Base-by-base conservation (phyloP, 805 yeast species). In the Lipomyces kockii region DNA sequence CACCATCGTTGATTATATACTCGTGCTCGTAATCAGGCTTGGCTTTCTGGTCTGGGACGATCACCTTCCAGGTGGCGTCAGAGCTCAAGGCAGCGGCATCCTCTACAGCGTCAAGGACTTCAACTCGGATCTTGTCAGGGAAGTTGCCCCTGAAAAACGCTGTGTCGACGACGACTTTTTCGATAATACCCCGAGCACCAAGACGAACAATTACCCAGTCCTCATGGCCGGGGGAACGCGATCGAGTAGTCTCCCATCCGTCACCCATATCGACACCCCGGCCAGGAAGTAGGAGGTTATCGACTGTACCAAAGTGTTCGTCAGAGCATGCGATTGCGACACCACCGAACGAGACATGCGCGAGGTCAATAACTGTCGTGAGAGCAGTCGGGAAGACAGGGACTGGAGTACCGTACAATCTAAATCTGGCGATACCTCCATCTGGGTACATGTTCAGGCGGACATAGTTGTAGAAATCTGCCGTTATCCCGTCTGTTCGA, bases 211-310 rank as follows among this genome's bases (percentile, higher is more conserved):
- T 85, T 1, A 87, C 97, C 97, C 97, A 94, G 81, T 94, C 99
- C 51, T 85, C 87, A 77, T 94, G 98, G 56, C 91, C 92, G 3
- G 87, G 85, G 12, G 81, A 82, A 77, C 98, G 85, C 1, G 97
- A 92, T 77, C 99, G 86, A 74, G 86, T 86, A 29, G 99, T 94
- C 78, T 94, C 99, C 99, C 99, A 94, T 14, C 99, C 99, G 76
- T 95, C 98, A 61, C 95, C 87, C 98, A 94, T 94, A 78, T 94
- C 97, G 74, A 84, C 86, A 62, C 99, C 99, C 68, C 98, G 86
- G 17, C 98, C 98, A 1, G 98, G 98, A 64, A 94, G 82, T 65
- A 94, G 80, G 69, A 94, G 81, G 80, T 94, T 94, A 78, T 91
- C 96, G 51, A 93, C 97, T 57, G 94, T 85, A 51, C 97, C 97